Evolutionary conservation across 1,139 yeast species (phyloP), one percentile per base, ranked within the genome.

Genomic region (Kodamaea alishanica): DNA sequence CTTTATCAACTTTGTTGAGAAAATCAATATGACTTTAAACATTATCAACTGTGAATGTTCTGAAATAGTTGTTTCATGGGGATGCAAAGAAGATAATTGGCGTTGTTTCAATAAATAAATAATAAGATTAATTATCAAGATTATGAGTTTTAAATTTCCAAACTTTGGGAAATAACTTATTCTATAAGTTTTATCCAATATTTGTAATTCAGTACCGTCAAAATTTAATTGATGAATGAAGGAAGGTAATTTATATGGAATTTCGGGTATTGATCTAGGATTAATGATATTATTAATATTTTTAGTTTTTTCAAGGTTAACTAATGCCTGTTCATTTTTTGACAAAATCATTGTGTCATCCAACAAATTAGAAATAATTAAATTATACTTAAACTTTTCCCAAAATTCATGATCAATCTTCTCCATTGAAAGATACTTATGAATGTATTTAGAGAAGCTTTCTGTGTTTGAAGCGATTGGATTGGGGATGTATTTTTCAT

Each of bases 331-430:
- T 33, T 72, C 75, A 43, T 69, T 70, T 44, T 71, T 70, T 11
- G 75, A 69, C 22, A 70, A 51, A 28, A 67, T 61, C 67, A 71
- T 65, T 2, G 73, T 55, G 43, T 69, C 70, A 37, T 70, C 75
- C 33, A 72, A 50, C n/a, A 72, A 52, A 41, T 65, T 65, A 2
- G 75, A 68, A 4, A 66, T 54, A 2, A 72, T 56, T 28, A 72
- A 50, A 43, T 58, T 63, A 47, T 71, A 72, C 48, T 69, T 70
- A 58, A 69, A 67, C 41, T 60, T 61, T 43, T 72, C 77, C 69
- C 70, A 63, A 43, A 68, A 68, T 39, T 57, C 58, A 10, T 38
- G 41, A 5, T 43, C 35, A 10, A 42, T 33, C 6, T 38, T 42
- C 24, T 49, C 44, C 33, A 65, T 38, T 2, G 55, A 42, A 7